phyloP scores from a whole-genome alignment of 2,329 filamentous ascomycete genomes.

The Diaporthe sp. region DNA sequence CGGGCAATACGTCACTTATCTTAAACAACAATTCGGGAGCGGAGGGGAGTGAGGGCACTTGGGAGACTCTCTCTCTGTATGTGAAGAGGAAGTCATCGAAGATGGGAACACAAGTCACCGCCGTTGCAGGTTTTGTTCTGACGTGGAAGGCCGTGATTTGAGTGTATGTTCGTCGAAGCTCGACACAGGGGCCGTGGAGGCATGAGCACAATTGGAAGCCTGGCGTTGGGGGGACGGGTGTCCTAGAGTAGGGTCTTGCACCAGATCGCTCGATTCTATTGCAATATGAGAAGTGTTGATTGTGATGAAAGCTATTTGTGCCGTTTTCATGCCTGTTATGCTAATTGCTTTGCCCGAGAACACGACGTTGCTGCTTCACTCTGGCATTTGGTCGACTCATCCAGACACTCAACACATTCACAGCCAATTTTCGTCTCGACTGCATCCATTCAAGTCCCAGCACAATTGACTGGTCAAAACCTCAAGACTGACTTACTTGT shows the following conservation, averaged over 20 bases:
- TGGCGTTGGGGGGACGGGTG: constrained; percentile 1
- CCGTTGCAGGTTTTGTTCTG: neutral
- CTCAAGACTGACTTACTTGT: too few species aligned
- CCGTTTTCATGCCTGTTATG: neutral
- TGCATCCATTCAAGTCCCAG: too few species aligned
- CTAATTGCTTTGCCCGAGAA: too few species aligned
- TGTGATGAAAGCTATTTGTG: neutral
- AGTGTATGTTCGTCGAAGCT: neutral
- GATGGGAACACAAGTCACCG: neutral
- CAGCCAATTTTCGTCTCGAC: neutral
- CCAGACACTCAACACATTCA: neutral
- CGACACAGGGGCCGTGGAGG: neutral
- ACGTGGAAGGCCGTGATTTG: neutral
- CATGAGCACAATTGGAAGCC: constrained; percentile 9
- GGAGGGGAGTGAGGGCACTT: neutral
- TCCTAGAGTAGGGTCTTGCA: constrained; percentile 5
- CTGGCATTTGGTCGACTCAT: neutral
- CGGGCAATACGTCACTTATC: constrained; percentile 9
- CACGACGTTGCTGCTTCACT: too few species aligned
- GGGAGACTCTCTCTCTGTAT: neutral
- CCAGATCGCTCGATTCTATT: constrained; percentile 5
- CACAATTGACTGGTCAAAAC: neutral
- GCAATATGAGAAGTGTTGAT: constrained; percentile 26
- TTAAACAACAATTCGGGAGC: neutral
- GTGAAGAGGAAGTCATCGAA: neutral